Conservation (phyloP, 2,329 filamentous ascomycete species). For the Tolypocladium nubicola region DNA sequence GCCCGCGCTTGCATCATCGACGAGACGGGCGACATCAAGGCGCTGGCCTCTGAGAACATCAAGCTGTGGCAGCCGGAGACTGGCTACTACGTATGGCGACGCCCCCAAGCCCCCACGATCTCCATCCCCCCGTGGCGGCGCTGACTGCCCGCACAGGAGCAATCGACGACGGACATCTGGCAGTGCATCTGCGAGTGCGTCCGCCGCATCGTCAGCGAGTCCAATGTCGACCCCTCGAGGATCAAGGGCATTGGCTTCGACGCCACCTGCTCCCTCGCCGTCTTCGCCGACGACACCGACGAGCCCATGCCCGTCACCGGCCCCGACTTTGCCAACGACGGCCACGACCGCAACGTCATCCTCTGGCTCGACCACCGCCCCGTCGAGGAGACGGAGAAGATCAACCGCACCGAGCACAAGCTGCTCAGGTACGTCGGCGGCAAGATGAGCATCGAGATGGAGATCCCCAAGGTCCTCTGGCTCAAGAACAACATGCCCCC, state of each 20-base stretch:
- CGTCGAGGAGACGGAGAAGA: constrained; percentile 79
- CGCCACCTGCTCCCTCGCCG: constrained; percentile 92
- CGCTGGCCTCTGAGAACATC: constrained; percentile 63
- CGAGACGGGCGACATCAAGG: constrained; percentile 76
- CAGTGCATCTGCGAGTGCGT: constrained; percentile 85
- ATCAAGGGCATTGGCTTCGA: constrained; percentile 94
- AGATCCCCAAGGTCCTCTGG: constrained; percentile 97
- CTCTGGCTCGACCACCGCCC: constrained; percentile 96
- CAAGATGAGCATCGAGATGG: constrained; percentile 99
- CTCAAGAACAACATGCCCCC: constrained; percentile 96
- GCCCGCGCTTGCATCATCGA: constrained; percentile 95
- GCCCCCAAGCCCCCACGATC: neutral
- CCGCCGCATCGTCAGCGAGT: constrained; percentile 69
- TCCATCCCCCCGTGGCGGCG: neutral
- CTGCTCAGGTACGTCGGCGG: constrained; percentile 92
- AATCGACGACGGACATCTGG: constrained; percentile 98
- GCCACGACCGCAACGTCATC: constrained; percentile 87
- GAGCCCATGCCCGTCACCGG: constrained; percentile 87
- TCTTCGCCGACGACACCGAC: constrained; percentile 82
- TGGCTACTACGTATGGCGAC: constrained; percentile 57
- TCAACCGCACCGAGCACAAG: constrained; percentile 88
- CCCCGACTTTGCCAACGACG: constrained; percentile 64
- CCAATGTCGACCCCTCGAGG: constrained; percentile 62
- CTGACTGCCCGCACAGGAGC: constrained; percentile 48
- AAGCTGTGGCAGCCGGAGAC: constrained; percentile 69